Base-by-base conservation (phyloP, 768 basidiomycete species). In the Russula lepida region DNA sequence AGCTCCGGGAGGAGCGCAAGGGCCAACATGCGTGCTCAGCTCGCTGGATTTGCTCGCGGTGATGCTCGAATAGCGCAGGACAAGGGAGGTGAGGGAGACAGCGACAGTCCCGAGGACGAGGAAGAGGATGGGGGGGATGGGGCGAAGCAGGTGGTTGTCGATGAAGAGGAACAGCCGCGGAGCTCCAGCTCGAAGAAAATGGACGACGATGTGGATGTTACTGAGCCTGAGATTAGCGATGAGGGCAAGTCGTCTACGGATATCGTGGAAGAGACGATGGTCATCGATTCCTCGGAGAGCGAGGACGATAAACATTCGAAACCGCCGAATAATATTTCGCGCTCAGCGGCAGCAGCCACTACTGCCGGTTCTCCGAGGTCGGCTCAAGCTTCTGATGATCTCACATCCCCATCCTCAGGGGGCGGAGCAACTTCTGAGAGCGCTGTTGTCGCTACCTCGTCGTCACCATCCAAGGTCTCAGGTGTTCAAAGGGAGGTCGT, bases 31-130 rank as follows among this genome's bases (percentile, higher is more conserved):
- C 75, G 80, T 57, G 75, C 72, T 54, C 77, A 71, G 54, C 67
- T 90, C 59, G 76, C 73, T 47, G 77, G 72, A 12, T 89, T 84
- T 72, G 78, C 84, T 12, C 75, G 82, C 64, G 69, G 69, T 37
- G 83, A 82, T 41, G 78, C 76, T 62, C 76, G 74, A 47, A 27
- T 43, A 4, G 27, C 39, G 21, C 61, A 53, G 37, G 58, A 19
- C 61, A 67, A 64, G 28, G 68, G 60, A 19, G 66, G 19, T 44
- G 64, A 59, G 44, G 69, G 23, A 0, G 32, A 52, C 12, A 35
- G 23, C 13, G 58, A 67, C n/a, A 60, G 66, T 58, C 63, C 62
- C 4, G 53, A 62, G 49, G 70, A 66, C 8, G 69, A 65, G 35
- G 35, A 37, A 17, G 15, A n/a, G 21, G 66, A 54, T 54, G 28